Conservation (phyloP, 2,329 filamentous ascomycete genomes). For the Penicillium fuscoglaucum region DNA sequence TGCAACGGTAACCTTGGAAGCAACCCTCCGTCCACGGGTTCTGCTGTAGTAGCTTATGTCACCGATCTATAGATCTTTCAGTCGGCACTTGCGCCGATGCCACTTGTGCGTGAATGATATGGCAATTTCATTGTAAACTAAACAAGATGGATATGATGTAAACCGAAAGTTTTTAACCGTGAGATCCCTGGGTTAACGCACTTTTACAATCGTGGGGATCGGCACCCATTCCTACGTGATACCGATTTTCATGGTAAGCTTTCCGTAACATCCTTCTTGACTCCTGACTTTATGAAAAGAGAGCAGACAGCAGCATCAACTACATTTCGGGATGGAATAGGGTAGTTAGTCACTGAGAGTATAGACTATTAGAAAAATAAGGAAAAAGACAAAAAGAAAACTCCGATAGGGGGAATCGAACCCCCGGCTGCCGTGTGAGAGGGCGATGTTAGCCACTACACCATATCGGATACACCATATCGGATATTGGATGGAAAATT, state of each 20-base stretch:
- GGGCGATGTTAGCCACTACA: constrained; percentile 34
- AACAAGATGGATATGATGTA: neutral
- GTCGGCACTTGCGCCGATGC: neutral
- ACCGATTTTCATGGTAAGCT: neutral
- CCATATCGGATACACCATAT: constrained; percentile 23
- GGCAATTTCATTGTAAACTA: neutral
- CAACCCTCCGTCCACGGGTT: neutral
- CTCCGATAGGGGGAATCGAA: constrained; percentile 35
- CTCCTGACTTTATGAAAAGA: neutral
- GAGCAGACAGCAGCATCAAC: neutral
- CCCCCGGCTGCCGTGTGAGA: constrained; percentile 34
- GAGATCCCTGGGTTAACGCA: neutral
- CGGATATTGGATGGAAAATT: too few species aligned
- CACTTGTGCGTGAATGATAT: neutral
- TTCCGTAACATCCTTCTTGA: neutral
- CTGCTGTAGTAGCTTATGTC: neutral
- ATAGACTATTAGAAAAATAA: neutral
- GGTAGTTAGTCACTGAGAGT: neutral
- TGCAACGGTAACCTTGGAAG: neutral
- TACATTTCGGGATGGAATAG: neutral
- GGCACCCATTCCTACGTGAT: neutral
- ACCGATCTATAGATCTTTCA: neutral
- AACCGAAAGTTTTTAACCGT: neutral
- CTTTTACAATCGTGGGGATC: neutral
- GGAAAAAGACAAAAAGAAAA: constrained; percentile 4